Conservation (phyloP, 83 land plant genomes). For the Picea engelmannii region DNA sequence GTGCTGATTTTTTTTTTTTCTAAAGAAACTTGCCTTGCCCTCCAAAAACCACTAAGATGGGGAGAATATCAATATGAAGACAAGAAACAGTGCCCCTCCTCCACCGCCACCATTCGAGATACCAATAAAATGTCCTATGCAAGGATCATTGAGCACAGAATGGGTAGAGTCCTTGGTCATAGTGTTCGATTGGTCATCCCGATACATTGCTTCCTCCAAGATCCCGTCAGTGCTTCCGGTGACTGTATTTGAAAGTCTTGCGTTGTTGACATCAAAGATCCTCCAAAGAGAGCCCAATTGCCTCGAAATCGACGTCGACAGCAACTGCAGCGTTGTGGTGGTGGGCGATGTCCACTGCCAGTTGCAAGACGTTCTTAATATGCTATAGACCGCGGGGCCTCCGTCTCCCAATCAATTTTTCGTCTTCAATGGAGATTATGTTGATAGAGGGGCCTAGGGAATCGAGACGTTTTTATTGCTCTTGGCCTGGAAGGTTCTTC, state of each 20-base stretch:
- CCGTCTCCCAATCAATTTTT: conserved; percentile 41
- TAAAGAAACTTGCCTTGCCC: no score
- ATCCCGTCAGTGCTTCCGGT: no score
- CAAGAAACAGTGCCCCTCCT: no score
- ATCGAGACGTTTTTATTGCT: conserved; percentile 77
- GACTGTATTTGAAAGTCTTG: no score
- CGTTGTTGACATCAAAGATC: not conserved
- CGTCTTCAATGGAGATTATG: conserved; percentile 97
- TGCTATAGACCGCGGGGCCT: conserved; percentile 62
- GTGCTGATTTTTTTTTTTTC: no score
- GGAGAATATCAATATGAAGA: no score
- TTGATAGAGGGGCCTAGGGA: conserved; percentile 95
- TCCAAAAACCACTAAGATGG: no score
- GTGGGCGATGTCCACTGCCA: conserved; percentile 95
- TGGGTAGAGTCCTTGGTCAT: no score
- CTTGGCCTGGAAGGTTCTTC: conserved; percentile 90
- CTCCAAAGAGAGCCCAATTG: conserved; percentile 87
- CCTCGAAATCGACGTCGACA: conserved; percentile 38
- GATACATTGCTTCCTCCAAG: conserved; percentile 15
- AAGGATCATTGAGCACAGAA: no score
- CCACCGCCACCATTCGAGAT: no score
- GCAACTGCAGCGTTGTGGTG: conserved; percentile 55
- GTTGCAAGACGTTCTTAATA: conserved; percentile 72
- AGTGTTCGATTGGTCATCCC: conserved; percentile 36
- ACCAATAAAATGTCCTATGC: no score